These are phyloP conservation scores for Globisporangium abappressorium DNA, from an alignment of 352 stramenopile species.

Conservation along the genomic window DNA sequence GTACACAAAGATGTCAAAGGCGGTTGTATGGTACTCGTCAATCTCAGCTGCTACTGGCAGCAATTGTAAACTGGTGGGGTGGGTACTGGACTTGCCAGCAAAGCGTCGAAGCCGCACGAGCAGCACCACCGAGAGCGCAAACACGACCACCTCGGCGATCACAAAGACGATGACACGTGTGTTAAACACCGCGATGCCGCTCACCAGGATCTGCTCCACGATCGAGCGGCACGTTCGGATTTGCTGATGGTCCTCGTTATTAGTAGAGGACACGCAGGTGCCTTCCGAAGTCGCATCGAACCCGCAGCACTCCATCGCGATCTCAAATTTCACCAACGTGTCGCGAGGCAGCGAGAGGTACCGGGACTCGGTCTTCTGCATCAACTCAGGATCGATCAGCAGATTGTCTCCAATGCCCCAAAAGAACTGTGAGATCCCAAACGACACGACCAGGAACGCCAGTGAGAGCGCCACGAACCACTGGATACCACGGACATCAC, in stretches of 20 bases:
- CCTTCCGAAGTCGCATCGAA: slow-evolving; percentile 34
- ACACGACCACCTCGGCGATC: slow-evolving; percentile 18
- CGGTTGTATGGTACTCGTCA: slow-evolving; percentile 12
- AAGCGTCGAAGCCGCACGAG: slow-evolving; percentile 27
- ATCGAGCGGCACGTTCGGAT: slow-evolving; percentile 29
- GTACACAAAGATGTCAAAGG: slow-evolving; percentile 12
- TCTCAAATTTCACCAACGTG: slow-evolving; percentile 32
- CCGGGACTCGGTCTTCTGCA: slow-evolving; percentile 28
- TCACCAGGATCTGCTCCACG: slow-evolving; percentile 11
- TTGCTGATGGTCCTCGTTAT: neutral
- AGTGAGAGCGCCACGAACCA: slow-evolving; percentile 33
- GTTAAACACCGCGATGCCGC: slow-evolving; percentile 17
- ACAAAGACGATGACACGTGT: slow-evolving; percentile 18
- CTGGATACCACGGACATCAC: slow-evolving; percentile 29
- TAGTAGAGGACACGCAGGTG: slow-evolving; percentile 17
- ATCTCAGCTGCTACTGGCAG: neutral
- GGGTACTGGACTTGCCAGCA: neutral
- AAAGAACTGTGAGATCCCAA: slow-evolving; percentile 30
- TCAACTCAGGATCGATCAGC: slow-evolving; percentile 31
- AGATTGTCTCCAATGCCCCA: slow-evolving; percentile 31
- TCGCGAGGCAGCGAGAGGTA: slow-evolving; percentile 26
- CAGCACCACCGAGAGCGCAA: slow-evolving; percentile 23
- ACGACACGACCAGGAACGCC: slow-evolving; percentile 28
- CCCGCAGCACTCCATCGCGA: slow-evolving; percentile 46
- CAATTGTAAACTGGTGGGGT: neutral